phyloP scores from a whole-genome alignment of 306 rosid species.

The Luffa aegyptiaca region DNA sequence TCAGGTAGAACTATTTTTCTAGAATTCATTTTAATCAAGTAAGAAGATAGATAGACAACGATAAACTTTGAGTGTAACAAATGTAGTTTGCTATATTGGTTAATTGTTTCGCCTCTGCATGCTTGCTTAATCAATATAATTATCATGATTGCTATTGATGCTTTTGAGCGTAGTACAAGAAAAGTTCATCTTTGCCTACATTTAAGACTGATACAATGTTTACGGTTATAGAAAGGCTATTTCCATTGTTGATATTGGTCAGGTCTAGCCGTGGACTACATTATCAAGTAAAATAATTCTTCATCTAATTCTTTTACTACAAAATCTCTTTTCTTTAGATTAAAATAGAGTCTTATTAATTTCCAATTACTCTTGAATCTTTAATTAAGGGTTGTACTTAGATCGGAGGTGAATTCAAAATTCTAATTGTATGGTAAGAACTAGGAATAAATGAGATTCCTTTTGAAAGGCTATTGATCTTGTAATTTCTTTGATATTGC shows the following conservation, averaged over 20 bases:
- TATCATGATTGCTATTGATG: background rate
- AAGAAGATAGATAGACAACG: background rate
- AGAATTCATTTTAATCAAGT: background rate
- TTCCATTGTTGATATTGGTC: background rate
- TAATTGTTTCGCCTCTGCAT: background rate
- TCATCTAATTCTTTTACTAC: too few species aligned
- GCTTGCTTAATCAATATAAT: background rate
- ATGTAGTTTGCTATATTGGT: background rate
- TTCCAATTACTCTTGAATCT: background rate
- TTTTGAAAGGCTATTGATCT: background rate
- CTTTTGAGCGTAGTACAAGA: too few species aligned
- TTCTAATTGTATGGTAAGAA: background rate
- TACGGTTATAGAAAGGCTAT: too few species aligned
- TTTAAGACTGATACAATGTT: too few species aligned
- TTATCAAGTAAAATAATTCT: background rate
- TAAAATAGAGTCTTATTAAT: background rate
- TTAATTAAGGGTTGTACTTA: background rate
- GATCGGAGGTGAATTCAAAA: background rate
- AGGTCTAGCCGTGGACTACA: background rate
- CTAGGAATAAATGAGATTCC: background rate
- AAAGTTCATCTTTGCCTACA: too few species aligned
- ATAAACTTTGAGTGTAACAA: background rate
- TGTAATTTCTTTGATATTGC: too few species aligned
- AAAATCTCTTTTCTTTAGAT: too few species aligned
- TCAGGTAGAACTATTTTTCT: slow-evolving; percentile 7